Evolutionary conservation across 805 yeast species (phyloP).

Genomic region (Ascoidea asiatica): DNA sequence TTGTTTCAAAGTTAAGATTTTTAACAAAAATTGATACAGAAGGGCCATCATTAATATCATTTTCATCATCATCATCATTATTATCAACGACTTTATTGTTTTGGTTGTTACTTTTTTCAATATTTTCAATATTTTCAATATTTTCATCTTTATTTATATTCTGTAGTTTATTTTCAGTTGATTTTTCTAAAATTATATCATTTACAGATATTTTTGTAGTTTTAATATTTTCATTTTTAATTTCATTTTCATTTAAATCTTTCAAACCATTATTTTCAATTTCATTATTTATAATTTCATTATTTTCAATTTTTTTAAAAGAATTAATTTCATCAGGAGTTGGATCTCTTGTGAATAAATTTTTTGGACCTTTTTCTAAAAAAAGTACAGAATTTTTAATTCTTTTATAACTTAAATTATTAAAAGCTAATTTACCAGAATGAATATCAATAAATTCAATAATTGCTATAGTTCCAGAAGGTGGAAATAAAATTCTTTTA

Average conservation of each 20-base stretch:
- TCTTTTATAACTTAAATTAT: constrained; percentile 76
- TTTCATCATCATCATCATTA: constrained; percentile 19
- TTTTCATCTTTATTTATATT: no score
- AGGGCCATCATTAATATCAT: constrained; percentile 42
- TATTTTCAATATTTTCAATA: no score
- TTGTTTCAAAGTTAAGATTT: constrained; percentile 80
- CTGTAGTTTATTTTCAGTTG: constrained; percentile 17
- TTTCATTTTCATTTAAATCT: constrained; percentile 29
- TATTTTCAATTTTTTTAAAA: constrained; percentile 12
- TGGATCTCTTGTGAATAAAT: constrained; percentile 55
- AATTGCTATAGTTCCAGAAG: constrained; percentile 91
- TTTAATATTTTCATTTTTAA: constrained; percentile 16
- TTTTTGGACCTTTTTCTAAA: constrained; percentile 88
- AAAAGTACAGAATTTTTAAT: constrained; percentile 80
- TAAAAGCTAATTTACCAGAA: constrained; percentile 79
- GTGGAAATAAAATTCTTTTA: constrained; percentile 80
- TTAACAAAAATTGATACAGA: constrained; percentile 84
- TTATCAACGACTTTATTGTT: no score
- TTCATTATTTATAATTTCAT: constrained; percentile 22
- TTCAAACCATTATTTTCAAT: constrained; percentile 22
- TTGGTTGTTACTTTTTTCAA: no score
- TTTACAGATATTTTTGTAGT: constrained; percentile 31
- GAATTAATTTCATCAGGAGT: constrained; percentile 20
- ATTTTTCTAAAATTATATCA: constrained; percentile 26
- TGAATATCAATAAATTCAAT: constrained; percentile 77